phyloP scores from a whole-genome alignment of 129 eudicot species.

The carrot (Daucus carota) region DNA sequence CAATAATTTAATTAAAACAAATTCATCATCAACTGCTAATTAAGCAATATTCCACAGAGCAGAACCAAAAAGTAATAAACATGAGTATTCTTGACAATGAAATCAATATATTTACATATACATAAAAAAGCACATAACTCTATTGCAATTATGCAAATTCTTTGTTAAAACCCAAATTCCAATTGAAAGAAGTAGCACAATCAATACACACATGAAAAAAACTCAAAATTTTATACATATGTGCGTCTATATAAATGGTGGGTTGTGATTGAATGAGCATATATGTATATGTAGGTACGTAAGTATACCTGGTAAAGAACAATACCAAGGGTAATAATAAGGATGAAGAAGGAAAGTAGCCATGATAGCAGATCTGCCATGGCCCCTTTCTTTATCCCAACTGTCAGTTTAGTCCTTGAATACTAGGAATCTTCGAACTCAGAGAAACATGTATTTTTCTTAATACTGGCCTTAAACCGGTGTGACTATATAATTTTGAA shows the following conservation, averaged over 20 bases:
- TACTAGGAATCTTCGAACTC: neutral
- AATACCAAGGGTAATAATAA: constrained; percentile 18
- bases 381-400: neutral
- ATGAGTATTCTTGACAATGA: neutral
- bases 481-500: too few species aligned
- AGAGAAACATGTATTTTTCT: too few species aligned
- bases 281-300: too few species aligned
- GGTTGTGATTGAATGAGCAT: too few species aligned
- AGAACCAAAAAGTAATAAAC: neutral
- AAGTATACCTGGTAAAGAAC: constrained; percentile 36
- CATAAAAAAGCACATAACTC: neutral
- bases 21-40: neutral
- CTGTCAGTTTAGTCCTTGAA: neutral
- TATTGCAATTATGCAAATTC: neutral
- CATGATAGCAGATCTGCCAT: constrained; percentile 41
- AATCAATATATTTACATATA: neutral
- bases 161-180: neutral
- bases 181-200: neutral
- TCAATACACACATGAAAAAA: neutral
- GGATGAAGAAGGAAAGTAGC: constrained; percentile 36
- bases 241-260: too few species aligned
- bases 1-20: neutral
- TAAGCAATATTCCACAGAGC: neutral
- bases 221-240: neutral
- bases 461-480: too few species aligned